phyloP scores from a whole-genome alignment of 495 filamentous ascomycete species.

The Haplographium delicatum region DNA sequence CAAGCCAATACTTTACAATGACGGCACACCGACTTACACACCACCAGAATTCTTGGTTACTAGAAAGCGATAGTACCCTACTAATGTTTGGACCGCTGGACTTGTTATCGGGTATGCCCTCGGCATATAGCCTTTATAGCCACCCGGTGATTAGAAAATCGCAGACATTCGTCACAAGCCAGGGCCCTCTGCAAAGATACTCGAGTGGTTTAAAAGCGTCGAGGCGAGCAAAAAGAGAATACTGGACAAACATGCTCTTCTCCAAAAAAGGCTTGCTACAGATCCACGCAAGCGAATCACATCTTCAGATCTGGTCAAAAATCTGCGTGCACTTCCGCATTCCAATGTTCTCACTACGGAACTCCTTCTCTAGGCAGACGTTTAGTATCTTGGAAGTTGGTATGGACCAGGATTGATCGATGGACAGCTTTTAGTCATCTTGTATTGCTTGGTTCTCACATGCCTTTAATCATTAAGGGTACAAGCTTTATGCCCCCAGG shows the following conservation, averaged over 20 bases:
- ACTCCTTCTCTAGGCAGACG: conserved; percentile 5
- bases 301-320: conserved; percentile 6
- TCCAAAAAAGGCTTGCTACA: conserved; percentile 12
- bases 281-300: conserved; percentile 8
- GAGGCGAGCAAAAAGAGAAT: conserved; percentile 4
- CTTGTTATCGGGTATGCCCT: conserved; percentile 10
- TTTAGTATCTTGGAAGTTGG: too few species aligned
- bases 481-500: too few species aligned
- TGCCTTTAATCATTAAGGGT: too few species aligned
- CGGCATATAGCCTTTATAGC: conserved; percentile 6
- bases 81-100: conserved; percentile 11
- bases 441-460: too few species aligned
- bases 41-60: conserved; percentile 12
- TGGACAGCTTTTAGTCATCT: too few species aligned
- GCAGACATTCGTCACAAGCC: not conserved
- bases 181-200: conserved; percentile 4
- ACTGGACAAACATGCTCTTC: conserved; percentile 8
- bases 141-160: conserved; percentile 4
- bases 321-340: conserved; percentile 4
- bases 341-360: conserved; percentile 1
- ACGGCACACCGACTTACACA: conserved; percentile 12
- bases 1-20: conserved; percentile 4
- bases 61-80: conserved; percentile 5
- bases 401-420: too few species aligned
- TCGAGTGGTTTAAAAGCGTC: conserved; percentile 8